Evolutionary conservation across 495 filamentous ascomycete genomes (phyloP).

Genomic region (Cudoniella acicularis): DNA sequence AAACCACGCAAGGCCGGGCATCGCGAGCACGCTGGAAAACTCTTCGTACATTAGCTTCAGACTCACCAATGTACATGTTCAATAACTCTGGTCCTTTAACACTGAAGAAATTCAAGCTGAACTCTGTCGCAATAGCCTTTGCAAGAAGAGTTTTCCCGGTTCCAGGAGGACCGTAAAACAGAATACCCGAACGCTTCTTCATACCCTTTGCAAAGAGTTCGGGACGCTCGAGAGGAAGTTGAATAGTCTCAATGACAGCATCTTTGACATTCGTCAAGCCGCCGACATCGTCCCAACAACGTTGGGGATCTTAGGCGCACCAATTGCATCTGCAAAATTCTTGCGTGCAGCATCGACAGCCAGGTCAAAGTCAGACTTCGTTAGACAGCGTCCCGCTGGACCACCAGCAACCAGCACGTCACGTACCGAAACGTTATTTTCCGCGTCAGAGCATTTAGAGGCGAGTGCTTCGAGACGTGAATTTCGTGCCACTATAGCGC

Average conservation of each 20-base stretch:
- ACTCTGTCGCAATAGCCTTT: conserved; percentile 97
- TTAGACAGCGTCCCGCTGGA: conserved; percentile 68
- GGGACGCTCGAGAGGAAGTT: conserved; percentile 85
- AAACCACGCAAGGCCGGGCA: conserved; percentile 95
- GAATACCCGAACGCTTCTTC: conserved; percentile 96
- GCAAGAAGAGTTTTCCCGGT: conserved; percentile 96
- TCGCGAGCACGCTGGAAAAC: conserved; percentile 95
- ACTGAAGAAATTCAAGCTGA: conserved; percentile 97
- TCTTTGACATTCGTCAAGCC: conserved; percentile 92
- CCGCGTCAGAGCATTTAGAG: conserved; percentile 32
- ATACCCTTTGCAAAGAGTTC: conserved; percentile 97
- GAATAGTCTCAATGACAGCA: conserved; percentile 94
- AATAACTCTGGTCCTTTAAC: conserved; percentile 96
- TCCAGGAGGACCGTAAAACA: conserved; percentile 96
- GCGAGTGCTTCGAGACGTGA: conserved; percentile 71
- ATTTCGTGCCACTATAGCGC: conserved; percentile 71
- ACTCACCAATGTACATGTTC: conserved; percentile 99
- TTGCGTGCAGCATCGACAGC: conserved; percentile 93
- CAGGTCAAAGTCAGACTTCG: conserved; percentile 80
- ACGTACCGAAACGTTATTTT: conserved; percentile 54
- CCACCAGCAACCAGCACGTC: conserved; percentile 93
- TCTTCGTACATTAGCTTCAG: conserved; percentile 92
- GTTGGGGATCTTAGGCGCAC: conserved; percentile 96
- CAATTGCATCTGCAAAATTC: conserved; percentile 96
- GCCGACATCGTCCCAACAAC: conserved; percentile 96